phyloP scores from a whole-genome alignment of 139 green algal species.

The Yamagishiella unicocca region DNA sequence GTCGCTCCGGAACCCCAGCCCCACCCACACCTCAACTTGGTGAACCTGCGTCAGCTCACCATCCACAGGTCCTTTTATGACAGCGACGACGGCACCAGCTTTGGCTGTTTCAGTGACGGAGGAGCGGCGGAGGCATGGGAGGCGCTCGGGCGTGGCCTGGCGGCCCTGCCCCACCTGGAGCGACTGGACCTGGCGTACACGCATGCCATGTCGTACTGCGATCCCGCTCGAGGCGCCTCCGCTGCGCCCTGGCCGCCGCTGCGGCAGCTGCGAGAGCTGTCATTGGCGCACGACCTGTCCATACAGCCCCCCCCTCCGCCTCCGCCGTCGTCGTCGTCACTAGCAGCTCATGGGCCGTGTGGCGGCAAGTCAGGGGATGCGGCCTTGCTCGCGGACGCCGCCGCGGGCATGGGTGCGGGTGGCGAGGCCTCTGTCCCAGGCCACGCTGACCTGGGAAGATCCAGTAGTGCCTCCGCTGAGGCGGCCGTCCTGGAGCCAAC shows the following conservation, averaged over 20 bases:
- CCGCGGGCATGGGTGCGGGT: no score
- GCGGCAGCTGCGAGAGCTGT: background rate
- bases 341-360: background rate
- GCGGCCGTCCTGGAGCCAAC: no score
- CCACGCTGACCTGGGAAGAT: no score
- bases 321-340: background rate
- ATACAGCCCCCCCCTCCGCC: constrained; percentile 5
- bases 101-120: no score
- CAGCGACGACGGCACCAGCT: no score
- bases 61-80: constrained; percentile 11
- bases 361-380: no score
- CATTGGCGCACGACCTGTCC: constrained; percentile 12
- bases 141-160: background rate
- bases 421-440: no score
- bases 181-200: constrained; percentile 26
- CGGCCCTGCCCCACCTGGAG: background rate
- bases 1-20: background rate
- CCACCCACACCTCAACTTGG: background rate
- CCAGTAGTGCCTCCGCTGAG: no score
- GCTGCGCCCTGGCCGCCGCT: constrained; percentile 26
- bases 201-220: constrained; percentile 27
- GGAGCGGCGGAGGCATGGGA: constrained; percentile 17
- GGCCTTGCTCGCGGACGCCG: no score
- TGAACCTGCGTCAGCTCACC: constrained; percentile 1
- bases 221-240: background rate